A percentile compares a stretch with the other conserved stretches of the same genome.
These are phyloP conservation scores for Poa annua DNA, from an alignment of 176 grass and related monocot species.

Conservation along the genomic window DNA sequence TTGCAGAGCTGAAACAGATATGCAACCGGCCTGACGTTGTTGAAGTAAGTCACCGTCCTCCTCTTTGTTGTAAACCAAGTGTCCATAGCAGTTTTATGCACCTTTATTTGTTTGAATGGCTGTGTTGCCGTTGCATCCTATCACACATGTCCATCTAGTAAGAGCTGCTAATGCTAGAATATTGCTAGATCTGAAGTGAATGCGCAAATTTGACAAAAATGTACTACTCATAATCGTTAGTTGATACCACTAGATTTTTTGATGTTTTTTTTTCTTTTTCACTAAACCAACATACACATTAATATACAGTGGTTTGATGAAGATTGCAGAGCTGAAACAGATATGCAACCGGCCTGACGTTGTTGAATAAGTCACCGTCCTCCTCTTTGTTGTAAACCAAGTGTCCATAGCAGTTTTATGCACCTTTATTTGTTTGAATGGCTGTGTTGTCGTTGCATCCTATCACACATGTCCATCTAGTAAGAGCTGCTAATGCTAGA, in stretches of 20 bases:
- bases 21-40: conserved; percentile 88
- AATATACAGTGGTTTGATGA: no score
- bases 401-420: background rate
- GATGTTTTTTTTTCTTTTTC: no score
- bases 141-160: background rate
- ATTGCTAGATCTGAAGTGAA: background rate
- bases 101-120: background rate
- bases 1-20: conserved; percentile 86
- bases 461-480: background rate
- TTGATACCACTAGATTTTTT: no score
- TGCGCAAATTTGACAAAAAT: background rate
- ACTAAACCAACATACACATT: no score
- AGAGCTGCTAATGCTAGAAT: background rate
- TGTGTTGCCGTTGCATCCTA: background rate
- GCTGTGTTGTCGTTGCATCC: background rate
- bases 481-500: background rate
- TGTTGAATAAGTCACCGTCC: conserved; percentile 53
- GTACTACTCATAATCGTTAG: background rate
- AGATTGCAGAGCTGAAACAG: conserved; percentile 91
- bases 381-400: background rate
- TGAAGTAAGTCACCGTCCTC: conserved; percentile 48
- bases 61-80: background rate
- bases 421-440: background rate
- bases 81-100: background rate
- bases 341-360: conserved; percentile 86